A percentile compares a stretch with the other conserved stretches of the same genome.
phyloP scores from a whole-genome alignment of 768 basidiomycete species.

The Daedaleopsis nitida region DNA sequence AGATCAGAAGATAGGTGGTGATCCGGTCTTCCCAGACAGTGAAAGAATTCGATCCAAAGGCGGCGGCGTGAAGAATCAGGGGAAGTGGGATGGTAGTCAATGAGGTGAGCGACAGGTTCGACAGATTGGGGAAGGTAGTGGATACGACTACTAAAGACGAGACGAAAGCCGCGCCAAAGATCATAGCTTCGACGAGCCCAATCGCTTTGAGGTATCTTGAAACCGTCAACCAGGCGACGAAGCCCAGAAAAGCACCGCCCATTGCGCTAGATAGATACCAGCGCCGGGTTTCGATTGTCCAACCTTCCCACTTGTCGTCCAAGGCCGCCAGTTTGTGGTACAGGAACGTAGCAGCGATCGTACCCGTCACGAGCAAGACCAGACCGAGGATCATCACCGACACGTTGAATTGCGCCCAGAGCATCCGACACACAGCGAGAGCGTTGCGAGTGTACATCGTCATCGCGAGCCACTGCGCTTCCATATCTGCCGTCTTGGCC shows the following conservation, averaged over 20 bases:
- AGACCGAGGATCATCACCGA: constrained; percentile 77
- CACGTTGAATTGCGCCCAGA: constrained; percentile 96
- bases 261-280: constrained; percentile 19
- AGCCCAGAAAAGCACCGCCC: constrained; percentile 33
- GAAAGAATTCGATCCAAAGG: constrained; percentile 93
- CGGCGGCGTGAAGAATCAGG: constrained; percentile 66
- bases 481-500: neutral
- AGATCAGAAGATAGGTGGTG: constrained; percentile 71
- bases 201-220: constrained; percentile 40
- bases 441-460: constrained; percentile 61
- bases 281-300: constrained; percentile 31
- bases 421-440: constrained; percentile 70
- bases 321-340: constrained; percentile 50
- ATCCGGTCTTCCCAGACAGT: constrained; percentile 96
- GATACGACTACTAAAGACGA: constrained; percentile 50
- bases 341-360: constrained; percentile 55
- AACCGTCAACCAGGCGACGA: constrained; percentile 35
- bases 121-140: constrained; percentile 40
- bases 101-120: constrained; percentile 7
- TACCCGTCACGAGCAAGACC: constrained; percentile 54
- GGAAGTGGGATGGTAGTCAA: constrained; percentile 41
- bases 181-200: constrained; percentile 41
- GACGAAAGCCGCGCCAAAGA: constrained; percentile 51
- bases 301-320: constrained; percentile 44
- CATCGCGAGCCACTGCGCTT: constrained; percentile 23